Conservation (phyloP, 148 eudicot genomes). For the Chenopodium quinoa region DNA sequence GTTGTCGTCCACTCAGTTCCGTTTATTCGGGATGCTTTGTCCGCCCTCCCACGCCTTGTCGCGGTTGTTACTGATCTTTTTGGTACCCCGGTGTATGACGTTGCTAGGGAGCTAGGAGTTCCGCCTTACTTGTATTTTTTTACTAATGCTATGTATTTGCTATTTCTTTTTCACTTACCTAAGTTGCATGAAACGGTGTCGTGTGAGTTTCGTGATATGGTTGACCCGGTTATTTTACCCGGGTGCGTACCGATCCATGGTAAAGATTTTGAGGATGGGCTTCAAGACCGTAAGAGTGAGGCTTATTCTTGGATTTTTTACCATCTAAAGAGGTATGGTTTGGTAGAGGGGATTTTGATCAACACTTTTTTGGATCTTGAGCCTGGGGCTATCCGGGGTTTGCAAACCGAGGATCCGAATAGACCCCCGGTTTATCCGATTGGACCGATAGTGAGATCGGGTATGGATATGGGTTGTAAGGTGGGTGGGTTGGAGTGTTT, state of each 20-base stretch:
- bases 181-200: constrained; percentile 26
- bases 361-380: constrained; percentile 55
- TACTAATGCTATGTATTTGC: constrained; percentile 32
- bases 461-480: neutral
- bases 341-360: constrained; percentile 50
- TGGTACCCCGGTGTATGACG: constrained; percentile 30
- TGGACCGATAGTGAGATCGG: constrained; percentile 38
- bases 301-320: constrained; percentile 41
- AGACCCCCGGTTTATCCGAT: constrained; percentile 39
- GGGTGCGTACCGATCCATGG: constrained; percentile 48
- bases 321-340: constrained; percentile 20
- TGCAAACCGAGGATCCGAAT: constrained; percentile 25
- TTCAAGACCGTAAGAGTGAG: constrained; percentile 41
- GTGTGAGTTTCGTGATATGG: constrained; percentile 32
- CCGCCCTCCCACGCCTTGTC: neutral
- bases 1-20: neutral
- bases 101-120: constrained; percentile 29
- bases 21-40: too few relatives aligned
- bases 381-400: constrained; percentile 30
- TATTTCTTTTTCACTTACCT: constrained; percentile 4
- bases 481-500: constrained; percentile 23
- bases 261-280: constrained; percentile 42
- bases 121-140: constrained; percentile 39
- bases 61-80: constrained; percentile 43
- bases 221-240: constrained; percentile 20